A percentile compares a stretch with the other conserved stretches of the same genome.
Conservation (phyloP, 139 green algal genomes). For the Mesotaenium endlicherianum region DNA sequence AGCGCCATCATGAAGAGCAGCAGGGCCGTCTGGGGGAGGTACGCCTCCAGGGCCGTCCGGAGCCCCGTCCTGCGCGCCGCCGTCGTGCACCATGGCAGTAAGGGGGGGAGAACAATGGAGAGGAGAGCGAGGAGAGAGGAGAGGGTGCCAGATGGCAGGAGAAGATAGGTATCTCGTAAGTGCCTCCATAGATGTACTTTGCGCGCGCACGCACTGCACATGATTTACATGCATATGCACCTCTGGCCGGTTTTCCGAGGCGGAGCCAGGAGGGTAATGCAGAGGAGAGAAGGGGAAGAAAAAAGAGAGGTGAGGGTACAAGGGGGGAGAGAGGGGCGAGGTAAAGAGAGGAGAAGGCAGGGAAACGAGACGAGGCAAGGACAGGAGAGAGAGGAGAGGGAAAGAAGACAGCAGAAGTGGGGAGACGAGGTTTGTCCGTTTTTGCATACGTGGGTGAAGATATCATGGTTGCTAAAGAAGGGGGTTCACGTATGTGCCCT, state of each 20-base stretch:
- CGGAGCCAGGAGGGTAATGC: background rate
- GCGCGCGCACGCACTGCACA: background rate
- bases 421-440: background rate
- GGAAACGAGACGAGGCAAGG: background rate
- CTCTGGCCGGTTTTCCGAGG: too few species aligned
- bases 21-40: conserved; percentile 47
- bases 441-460: background rate
- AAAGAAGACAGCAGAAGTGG: background rate
- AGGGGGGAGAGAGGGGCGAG: too few species aligned
- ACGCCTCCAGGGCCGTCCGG: conserved; percentile 40
- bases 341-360: too few species aligned
- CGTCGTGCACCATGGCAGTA: background rate
- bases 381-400: background rate
- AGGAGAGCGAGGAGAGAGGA: background rate
- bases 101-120: background rate
- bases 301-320: background rate
- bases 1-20: conserved; percentile 47
- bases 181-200: background rate
- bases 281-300: background rate
- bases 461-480: background rate
- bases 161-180: too few species aligned
- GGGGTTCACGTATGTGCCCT: background rate
- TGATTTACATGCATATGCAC: background rate
- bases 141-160: too few species aligned
- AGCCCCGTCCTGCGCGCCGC: conserved; percentile 4